Evolutionary conservation across 2,329 filamentous ascomycete species (phyloP), one percentile per base, ranked within the genome.

Genomic region (Epichloe sp.): DNA sequence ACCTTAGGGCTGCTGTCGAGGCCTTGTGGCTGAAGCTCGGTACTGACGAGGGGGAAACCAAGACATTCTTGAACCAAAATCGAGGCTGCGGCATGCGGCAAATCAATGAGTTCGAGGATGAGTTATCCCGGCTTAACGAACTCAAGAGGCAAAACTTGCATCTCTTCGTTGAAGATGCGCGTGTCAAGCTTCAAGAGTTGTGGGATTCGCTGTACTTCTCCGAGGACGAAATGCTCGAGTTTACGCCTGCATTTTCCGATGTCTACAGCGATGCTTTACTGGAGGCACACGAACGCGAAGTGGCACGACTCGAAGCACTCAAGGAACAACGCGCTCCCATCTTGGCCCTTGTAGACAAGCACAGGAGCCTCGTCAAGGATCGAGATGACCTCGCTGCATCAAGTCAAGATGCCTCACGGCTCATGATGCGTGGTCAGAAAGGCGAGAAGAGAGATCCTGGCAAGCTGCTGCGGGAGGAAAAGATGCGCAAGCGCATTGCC

Each of bases 221-320:
- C 0, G 93, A 98, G 64, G 93, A 98, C 62, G 93, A 98, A 70
- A 97, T 97, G 90, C 80, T 97, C 52, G 90, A 96, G 58, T 98
- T 98, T 60, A 93, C 90, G 0, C 93, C 94, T 0, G 93, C 90
- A 42, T 97, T 97, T 65, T 95, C 89, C 11, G 93, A 97, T 63
- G 91, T 96, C 19, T 96, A 94, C 69, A 96, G 89, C 60, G 93
- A 98, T 65, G 93, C 93, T 4, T 77, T 98, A 10, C 79, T 98
- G 0, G 90, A 95, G 57, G 90, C 93, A 0, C 94, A 98, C 62
- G 93, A 98, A 71, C 83, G 85, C 19, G 94, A 98, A 63, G 90
- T 98, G 56, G 72, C 75, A 6, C 81, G 90, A 21, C 75, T 98
- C 0, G 87, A 95, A 65, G 75, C 81, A 2, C 73, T 98, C 37